Evolutionary conservation across 169 alveolate genomes (phyloP), one percentile per base, ranked within the genome.

Genomic region (Eimeria nieschulzi): DNA sequence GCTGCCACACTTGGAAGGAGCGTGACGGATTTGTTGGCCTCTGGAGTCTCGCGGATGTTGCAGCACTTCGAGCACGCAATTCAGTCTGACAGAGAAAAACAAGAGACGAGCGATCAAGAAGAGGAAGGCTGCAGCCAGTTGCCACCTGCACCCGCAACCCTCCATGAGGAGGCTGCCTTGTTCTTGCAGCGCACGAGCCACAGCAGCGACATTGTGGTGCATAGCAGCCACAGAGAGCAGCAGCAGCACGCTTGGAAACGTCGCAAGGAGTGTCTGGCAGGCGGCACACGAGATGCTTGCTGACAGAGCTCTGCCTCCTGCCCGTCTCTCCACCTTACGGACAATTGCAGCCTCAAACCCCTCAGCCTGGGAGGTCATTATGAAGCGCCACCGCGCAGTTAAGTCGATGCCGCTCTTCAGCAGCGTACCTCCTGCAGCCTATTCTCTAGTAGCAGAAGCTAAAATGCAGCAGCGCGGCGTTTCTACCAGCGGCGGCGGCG

Each of bases 401-500:
- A 68, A 76, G 88, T 54, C 71, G 56, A 88, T 88, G 93, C 93
- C 93, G 23, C 88, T 88, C 33, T 88, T 88, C 53, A 83, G 93
- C 88, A 88, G 93, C 72, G 75, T 83, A 15, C 93, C 93, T 0
- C 87, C 87, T n/a, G 59, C 87, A 2, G 87, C 75, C 17, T 80
- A 80, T 39, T 59, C 87, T 13, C 26, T 80, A n/a, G 59, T 59
- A 23, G 63, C 87, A 0, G 54, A 80, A 51, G 87, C 26, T 1
- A 61, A 55, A 21, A 66, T 17, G 6, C 5, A 26, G 61, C 73
- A 9, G 0, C 26, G 13, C 23, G 55, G 73, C 15, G 13, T 26
- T 19, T 53, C 70, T 6, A 7, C 83, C 9, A 7, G 64, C 2
- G 25, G 53, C 51, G 21, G 68, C 70, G 78, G 0, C 13, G 54